Evolutionary conservation across 1,284 basidiomycete species (phyloP), one percentile per base, ranked within the genome.

Genomic region (Pascua sp.): DNA sequence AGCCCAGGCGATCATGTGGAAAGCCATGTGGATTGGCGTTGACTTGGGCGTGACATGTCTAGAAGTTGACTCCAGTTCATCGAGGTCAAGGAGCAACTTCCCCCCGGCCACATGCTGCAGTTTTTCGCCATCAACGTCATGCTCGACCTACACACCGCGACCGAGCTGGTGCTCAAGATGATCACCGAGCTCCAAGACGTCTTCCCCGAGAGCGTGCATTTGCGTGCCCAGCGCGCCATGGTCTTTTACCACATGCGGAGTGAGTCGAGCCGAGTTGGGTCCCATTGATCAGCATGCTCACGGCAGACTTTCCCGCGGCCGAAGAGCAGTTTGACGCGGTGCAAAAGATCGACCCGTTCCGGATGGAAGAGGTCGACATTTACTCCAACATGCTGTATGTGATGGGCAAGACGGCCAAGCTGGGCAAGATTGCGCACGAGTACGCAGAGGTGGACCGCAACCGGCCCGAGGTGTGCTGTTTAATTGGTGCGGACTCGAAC

Each of bases 311-410:
- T 72, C 84, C 85, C 54, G 84, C 85, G 55, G 90, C 94, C 2
- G 89, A 91, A 71, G 76, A 77, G 36, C 85, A 91, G 67, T 98
- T 95, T 72, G 88, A 92, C 68, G 82, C 82, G 58, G 88, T 97
- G 36, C 83, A 91, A 47, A 75, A 80, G 5, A 72, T 87, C 43
- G 94, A 98, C 72, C 94, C 94, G 5, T 89, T 87, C 77, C 84
- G 94, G 24, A 85, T 97, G 60, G 96, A 98, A 65, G 91, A 97
- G 67, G 88, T 98, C 51, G 95, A 98, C 71, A 87, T 97, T 53
- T 95, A 91, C 75, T 96, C 93, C 55, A 97, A 98, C 72, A 95
- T 98, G 69, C 83, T 98, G 43, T 98, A 98, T 76, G 91, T 98
- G 7, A 90, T 90, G 56, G 90, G 94, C 68, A 91, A 91, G 67